Evolutionary conservation across 2,329 filamentous ascomycete species (phyloP).

Genomic region (Talaromyces sp.): DNA sequence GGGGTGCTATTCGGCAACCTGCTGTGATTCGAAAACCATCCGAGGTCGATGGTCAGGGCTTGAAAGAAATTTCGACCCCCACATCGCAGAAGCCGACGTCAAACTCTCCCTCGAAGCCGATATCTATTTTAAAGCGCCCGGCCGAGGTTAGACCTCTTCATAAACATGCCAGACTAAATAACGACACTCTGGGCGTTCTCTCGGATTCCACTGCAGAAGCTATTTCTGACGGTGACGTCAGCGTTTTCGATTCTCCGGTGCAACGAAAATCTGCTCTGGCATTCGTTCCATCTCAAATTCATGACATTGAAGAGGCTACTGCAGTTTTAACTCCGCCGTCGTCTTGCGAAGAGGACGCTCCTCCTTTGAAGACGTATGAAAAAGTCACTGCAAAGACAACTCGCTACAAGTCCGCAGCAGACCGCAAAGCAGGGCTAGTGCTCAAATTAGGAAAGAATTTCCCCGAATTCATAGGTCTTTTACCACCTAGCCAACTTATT

Average conservation of each 20-base stretch:
- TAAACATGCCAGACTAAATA: neutral
- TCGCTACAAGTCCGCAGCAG: slow-evolving; percentile 20
- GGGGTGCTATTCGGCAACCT: slow-evolving; percentile 31
- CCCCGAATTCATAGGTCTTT: slow-evolving; percentile 22
- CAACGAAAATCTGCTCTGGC: slow-evolving; percentile 14
- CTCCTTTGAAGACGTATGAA: neutral
- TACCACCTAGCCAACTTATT: neutral
- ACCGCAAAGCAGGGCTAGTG: slow-evolving; percentile 25
- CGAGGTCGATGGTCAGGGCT: neutral
- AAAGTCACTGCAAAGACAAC: neutral
- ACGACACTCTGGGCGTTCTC: slow-evolving; percentile 13
- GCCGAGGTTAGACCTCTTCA: neutral
- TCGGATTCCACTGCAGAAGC: slow-evolving; percentile 23
- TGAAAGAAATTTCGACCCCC: neutral
- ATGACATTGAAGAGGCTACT: slow-evolving; percentile 11
- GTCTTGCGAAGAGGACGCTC: slow-evolving; percentile 26
- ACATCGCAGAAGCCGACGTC: neutral
- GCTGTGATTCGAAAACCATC: neutral
- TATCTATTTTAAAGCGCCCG: slow-evolving; percentile 18
- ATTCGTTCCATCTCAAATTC: slow-evolving; percentile 24
- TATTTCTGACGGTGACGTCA: slow-evolving; percentile 25
- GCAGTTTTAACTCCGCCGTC: slow-evolving; percentile 27
- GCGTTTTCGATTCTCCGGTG: slow-evolving; percentile 26
- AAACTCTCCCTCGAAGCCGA: neutral
- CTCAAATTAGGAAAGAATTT: slow-evolving; percentile 28